phyloP scores from a whole-genome alignment of 1,284 basidiomycete species.

The Cystobasidiaceae sp. region DNA sequence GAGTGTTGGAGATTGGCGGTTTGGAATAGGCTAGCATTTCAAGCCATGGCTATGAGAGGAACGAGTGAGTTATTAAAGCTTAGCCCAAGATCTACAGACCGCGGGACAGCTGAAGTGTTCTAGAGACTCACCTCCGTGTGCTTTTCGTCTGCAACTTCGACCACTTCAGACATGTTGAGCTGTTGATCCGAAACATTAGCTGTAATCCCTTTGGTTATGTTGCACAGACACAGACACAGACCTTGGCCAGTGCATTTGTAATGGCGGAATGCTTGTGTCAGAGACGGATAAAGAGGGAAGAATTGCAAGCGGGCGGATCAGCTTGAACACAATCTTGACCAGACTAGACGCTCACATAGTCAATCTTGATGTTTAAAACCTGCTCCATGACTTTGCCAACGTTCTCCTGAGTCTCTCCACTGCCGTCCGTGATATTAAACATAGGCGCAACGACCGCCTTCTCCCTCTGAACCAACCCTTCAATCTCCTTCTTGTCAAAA shows the following conservation, averaged over 20 bases:
- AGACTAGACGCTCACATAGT: constrained; percentile 32
- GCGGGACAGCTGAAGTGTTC: not conserved
- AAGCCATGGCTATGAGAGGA: constrained; percentile 32
- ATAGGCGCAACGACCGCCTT: constrained; percentile 30
- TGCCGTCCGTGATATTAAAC: constrained; percentile 36
- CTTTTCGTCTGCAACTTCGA: constrained; percentile 27
- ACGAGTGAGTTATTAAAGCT: not conserved
- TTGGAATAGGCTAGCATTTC: constrained; percentile 35
- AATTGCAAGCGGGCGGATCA: not conserved
- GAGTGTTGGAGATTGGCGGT: constrained; percentile 36
- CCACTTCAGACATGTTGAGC: constrained; percentile 17
- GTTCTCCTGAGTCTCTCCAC: constrained; percentile 35
- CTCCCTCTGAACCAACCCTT: constrained; percentile 33
- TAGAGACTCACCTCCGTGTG: constrained; percentile 28
- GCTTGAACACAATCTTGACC: too few relatives aligned
- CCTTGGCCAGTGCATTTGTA: constrained; percentile 29
- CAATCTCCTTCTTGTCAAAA: constrained; percentile 27
- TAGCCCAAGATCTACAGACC: not conserved
- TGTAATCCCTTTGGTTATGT: not conserved
- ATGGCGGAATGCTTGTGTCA: constrained; percentile 23
- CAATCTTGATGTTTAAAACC: constrained; percentile 33
- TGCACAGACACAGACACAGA: not conserved
- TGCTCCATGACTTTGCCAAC: constrained; percentile 35
- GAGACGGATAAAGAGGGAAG: not conserved
- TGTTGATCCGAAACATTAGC: not conserved